Evolutionary conservation across 805 yeast species (phyloP), one percentile per base, ranked within the genome.

Genomic region (Hanseniaspora nectarophila): DNA sequence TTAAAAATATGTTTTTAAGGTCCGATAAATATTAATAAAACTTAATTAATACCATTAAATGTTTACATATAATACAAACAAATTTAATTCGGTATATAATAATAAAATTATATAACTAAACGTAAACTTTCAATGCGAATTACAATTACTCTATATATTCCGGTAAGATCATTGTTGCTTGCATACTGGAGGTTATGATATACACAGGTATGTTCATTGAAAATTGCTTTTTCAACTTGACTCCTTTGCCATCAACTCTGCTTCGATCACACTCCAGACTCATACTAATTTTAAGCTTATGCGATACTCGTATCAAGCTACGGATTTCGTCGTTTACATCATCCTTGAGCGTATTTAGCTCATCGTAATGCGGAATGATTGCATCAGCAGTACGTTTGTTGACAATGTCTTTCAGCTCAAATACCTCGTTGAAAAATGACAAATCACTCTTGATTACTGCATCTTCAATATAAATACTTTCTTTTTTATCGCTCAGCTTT

Each of bases 361-460:
- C 53, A n/a, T 49, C 53, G 33, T 49, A 49, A 26, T 49, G 53
- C 8, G 53, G 53, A 5, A 49, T 44, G 13, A 49, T 33, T 9
- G 4, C 31, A 15, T 49, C 46, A 7, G 18, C 13, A 5, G 9
- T 15, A 16, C 16, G 5, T n/a, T 3, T 32, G 6, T 12, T 12
- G 18, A 20, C 9, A 3, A 5, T 13, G 12, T 42, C 43, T n/a
- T 34, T 32, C n/a, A 28, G 12, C 7, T 42, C 46, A 20, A 49
- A 42, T 4, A 40, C 16, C 7, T 31, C 29, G 26, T 42, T 21
- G 37, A 34, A 42, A 18, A 33, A 24, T 4, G 45, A 23, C 31
- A 49, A 49, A 34, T 42, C 42, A 28, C 46, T 49, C 5, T 43
- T 28, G n/a, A 49, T 29, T 3, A 8, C 38, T 12, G 37, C 35